Base-by-base conservation (phyloP, 2,329 filamentous ascomycete genomes). In the Akanthomyces muscarius region DNA sequence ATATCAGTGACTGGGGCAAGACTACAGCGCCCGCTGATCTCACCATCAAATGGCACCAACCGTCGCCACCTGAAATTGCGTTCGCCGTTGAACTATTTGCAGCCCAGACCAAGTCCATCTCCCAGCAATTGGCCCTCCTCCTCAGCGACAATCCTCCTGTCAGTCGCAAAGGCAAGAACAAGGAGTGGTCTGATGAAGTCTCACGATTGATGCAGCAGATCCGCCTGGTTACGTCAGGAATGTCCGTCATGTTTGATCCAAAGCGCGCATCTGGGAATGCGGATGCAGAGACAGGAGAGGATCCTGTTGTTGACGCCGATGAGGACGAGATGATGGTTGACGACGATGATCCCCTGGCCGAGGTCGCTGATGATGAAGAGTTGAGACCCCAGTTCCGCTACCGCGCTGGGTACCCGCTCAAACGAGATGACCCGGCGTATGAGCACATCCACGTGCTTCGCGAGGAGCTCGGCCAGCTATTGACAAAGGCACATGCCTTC, bases 131-230 rank as follows among this genome's bases (percentile, higher is more conserved):
- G 14, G 85, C 86, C 66, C 85, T 88, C 8, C 82, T 99, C n/a
- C 96, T 92, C 71, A 88, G 90, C 65, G 88, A 91, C 52, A 85
- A 89, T 42, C 89, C 92, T 1, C 89, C 87, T 2, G 89, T 98
- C 60, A 96, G 92, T 74, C 86, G 94, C 63, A 94, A 93, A 68
- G 95, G 95, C 44, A 97, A 94, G 73, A 96, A 96, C 69, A 99
- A 98, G 76, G 94, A 97, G 70, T 99, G 95, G 95, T 97, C 94
- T 0, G 95, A 99, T 73, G 96, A 99, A 73, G 89, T 98, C 33
- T 94, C 92, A 2, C 83, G 95, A 62, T 92, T 97, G 68, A 83
- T 99, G 63, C 91, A 94, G 14, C 88, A 97, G 58, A 81, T 99
- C 16, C 85, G 94, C 36, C 82, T 99, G n/a, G 86, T 97, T 51